Evolutionary conservation across 2,329 filamentous ascomycete species (phyloP).

Genomic region (Catunica adiposa): DNA sequence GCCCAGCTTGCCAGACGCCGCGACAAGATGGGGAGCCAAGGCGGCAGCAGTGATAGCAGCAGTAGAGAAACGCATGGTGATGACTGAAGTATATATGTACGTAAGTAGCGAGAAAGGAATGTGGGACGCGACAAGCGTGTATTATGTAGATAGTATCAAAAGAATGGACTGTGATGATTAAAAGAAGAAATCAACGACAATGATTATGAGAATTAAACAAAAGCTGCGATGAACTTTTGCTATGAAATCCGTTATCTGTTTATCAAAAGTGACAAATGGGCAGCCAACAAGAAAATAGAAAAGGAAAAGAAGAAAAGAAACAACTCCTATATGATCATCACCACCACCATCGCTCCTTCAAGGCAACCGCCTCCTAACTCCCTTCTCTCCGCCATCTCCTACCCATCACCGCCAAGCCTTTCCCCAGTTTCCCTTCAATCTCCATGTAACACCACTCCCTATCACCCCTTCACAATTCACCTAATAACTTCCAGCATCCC

Average conservation of each 20-base stretch:
- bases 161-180: too few relatives aligned
- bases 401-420: not conserved
- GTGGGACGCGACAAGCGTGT: not conserved
- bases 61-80: conserved; percentile 13
- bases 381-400: not conserved
- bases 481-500: not conserved
- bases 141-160: too few relatives aligned
- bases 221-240: too few relatives aligned
- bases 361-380: not conserved
- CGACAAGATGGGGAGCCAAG: conserved; percentile 22
- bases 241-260: not conserved
- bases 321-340: not conserved
- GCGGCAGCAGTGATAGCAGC: conserved; percentile 13
- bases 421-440: not conserved
- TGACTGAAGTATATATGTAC: not conserved
- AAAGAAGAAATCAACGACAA: not conserved
- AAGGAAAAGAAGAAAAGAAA: not conserved
- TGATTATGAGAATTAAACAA: not conserved
- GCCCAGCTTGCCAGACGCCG: conserved; percentile 32
- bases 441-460: not conserved
- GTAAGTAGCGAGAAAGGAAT: not conserved
- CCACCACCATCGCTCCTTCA: not conserved
- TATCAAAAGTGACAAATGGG: not conserved
- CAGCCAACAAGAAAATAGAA: not conserved
- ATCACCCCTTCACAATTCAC: not conserved